Evolutionary conservation across 768 basidiomycete genomes (phyloP).

Genomic region (Hygrocybe punicea): DNA sequence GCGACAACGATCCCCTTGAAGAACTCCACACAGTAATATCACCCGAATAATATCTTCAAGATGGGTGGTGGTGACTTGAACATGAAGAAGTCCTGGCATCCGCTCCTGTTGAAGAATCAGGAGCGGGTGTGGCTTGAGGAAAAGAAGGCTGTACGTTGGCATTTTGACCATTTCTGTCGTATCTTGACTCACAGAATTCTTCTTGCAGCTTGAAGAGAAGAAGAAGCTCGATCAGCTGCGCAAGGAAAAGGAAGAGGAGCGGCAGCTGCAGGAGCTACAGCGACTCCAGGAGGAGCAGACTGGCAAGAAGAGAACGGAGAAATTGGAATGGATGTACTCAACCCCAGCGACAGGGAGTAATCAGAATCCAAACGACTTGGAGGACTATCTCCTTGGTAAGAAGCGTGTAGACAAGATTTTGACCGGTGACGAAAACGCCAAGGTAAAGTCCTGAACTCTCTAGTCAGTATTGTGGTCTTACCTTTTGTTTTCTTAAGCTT

Average conservation of each 20-base stretch:
- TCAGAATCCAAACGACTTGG: conserved; percentile 85
- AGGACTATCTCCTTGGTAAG: conserved; percentile 96
- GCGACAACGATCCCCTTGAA: too few species aligned
- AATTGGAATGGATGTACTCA: conserved; percentile 99
- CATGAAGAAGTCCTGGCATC: conserved; percentile 99
- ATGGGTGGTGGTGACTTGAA: conserved; percentile 99
- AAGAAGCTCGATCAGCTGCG: conserved; percentile 96
- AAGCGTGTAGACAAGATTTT: conserved; percentile 96
- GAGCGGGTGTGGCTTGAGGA: conserved; percentile 99
- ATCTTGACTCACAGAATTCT: conserved; percentile 12
- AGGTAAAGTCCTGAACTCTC: conserved; percentile 58
- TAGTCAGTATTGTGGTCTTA: neutral
- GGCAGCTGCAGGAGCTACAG: conserved; percentile 94
- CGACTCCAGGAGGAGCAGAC: conserved; percentile 93
- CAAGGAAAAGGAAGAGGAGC: conserved; percentile 97
- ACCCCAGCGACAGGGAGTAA: conserved; percentile 89
- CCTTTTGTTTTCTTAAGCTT: conserved; percentile 42
- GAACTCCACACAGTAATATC: neutral
- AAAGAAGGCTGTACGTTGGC: conserved; percentile 78
- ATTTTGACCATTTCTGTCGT: neutral
- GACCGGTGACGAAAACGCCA: conserved; percentile 88
- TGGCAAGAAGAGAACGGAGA: conserved; percentile 90
- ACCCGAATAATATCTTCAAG: conserved; percentile 42
- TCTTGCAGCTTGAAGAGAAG: conserved; percentile 85
- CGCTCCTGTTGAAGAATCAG: conserved; percentile 96